A percentile compares a stretch with the other conserved stretches of the same genome.
phyloP scores from a whole-genome alignment of 75 land plant genomes.

The Picea glauca region DNA sequence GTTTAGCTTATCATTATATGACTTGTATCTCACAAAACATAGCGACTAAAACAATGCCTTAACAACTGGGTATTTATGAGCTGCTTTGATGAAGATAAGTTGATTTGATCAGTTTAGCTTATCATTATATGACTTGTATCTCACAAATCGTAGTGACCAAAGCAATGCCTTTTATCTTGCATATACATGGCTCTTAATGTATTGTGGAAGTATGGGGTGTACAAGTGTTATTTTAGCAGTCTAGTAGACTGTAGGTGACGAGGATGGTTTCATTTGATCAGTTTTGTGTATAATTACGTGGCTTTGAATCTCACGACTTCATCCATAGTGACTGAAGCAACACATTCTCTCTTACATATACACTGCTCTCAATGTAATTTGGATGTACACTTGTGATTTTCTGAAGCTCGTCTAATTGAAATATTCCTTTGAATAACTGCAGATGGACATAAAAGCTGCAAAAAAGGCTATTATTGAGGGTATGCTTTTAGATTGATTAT shows the following conservation, averaged over 20 bases:
- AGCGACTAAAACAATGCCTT: not conserved
- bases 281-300: no score
- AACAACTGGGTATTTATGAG: not conserved
- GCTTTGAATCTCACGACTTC: no score
- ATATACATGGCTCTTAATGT: not conserved
- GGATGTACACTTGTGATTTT: not conserved
- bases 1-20: no score
- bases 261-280: no score
- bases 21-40: no score
- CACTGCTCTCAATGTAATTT: not conserved
- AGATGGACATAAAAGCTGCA: constrained; percentile 76
- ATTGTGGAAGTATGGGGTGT: not conserved
- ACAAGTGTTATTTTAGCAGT: not conserved
- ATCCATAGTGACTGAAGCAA: no score
- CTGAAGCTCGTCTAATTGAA: constrained; percentile 3
- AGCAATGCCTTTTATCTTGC: not conserved
- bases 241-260: not conserved
- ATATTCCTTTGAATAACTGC: constrained; percentile 6
- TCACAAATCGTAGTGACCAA: not conserved
- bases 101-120: no score
- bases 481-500: constrained; percentile 10
- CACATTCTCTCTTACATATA: not conserved
- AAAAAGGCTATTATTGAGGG: constrained; percentile 80
- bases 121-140: no score
- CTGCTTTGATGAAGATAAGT: not conserved